phyloP scores from a whole-genome alignment of 1,284 basidiomycete genomes.

The Ustilago esculenta region DNA sequence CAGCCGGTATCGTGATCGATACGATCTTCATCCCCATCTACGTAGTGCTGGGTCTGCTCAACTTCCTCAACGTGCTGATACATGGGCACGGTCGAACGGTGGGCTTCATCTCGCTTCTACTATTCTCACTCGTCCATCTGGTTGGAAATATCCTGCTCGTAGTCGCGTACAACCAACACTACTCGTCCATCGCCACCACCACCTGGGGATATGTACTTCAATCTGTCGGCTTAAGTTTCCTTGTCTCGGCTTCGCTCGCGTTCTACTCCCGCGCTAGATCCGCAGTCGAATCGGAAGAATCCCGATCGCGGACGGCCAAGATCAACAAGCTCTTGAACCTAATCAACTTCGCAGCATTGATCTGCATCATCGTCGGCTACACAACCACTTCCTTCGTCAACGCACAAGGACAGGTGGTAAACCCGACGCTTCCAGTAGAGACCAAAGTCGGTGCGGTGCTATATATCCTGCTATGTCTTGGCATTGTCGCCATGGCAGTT shows the following conservation, averaged over 20 bases:
- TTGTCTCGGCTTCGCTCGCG: constrained; percentile 16
- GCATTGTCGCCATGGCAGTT: background rate
- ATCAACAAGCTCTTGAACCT: constrained; percentile 12
- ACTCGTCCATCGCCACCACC: background rate
- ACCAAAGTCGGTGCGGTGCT: constrained; percentile 17
- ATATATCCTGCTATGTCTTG: constrained; percentile 13
- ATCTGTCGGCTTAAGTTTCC: constrained; percentile 22
- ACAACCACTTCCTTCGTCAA: constrained; percentile 6
- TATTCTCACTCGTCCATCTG: constrained; percentile 26
- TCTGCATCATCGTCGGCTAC: constrained; percentile 31
- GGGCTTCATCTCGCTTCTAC: constrained; percentile 31
- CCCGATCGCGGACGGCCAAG: background rate
- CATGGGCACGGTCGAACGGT: constrained; percentile 11
- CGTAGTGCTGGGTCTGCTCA: constrained; percentile 4
- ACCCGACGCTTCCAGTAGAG: constrained; percentile 7
- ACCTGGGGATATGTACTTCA: constrained; percentile 25
- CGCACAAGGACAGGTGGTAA: background rate
- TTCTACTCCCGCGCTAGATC: constrained; percentile 13
- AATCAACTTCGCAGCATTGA: constrained; percentile 23
- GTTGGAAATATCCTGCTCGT: constrained; percentile 30
- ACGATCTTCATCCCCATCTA: constrained; percentile 44
- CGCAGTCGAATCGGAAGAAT: background rate
- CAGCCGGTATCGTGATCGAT: constrained; percentile 27
- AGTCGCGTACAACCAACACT: constrained; percentile 6
- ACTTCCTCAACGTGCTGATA: constrained; percentile 21